Conservation (phyloP, 441 rosid genomes). For the Gossypium schwendimanii region DNA sequence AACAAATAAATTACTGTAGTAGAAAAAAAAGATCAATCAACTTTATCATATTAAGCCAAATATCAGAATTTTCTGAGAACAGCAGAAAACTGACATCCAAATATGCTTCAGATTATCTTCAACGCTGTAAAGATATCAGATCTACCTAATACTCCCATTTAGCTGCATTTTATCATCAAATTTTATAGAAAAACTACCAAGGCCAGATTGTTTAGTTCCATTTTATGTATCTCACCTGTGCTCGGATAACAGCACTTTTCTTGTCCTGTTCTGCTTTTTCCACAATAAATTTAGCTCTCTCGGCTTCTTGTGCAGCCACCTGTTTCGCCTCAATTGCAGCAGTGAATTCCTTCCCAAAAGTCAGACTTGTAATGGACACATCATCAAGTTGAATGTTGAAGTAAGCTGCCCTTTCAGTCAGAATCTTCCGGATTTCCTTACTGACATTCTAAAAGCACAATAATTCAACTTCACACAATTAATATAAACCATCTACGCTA, state of each 20-base stretch:
- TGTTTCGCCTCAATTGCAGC: conserved; percentile 92
- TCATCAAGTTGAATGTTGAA: conserved; percentile 75
- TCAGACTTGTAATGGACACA: conserved; percentile 85
- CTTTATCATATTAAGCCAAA: no score
- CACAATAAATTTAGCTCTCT: conserved; percentile 76
- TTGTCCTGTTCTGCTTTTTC: conserved; percentile 93
- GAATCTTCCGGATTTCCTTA: conserved; percentile 70
- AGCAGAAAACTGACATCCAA: not conserved
- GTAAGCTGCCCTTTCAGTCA: conserved; percentile 70
- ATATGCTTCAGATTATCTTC: not conserved
- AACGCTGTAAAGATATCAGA: not conserved
- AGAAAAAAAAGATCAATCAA: not conserved
- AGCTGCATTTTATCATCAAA: not conserved
- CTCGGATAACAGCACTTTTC: conserved; percentile 82
- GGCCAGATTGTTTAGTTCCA: not conserved
- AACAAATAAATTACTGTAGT: not conserved
- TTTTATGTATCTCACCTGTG: conserved; percentile 47
- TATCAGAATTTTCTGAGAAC: not conserved
- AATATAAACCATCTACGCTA: not conserved
- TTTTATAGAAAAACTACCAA: not conserved
- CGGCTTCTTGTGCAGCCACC: conserved; percentile 93
- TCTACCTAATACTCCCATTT: not conserved
- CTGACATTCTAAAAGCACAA: conserved; percentile 51
- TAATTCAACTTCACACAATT: not conserved
- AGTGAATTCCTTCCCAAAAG: conserved; percentile 85